Percentiles rank a stretch among this genome's conserved stretches.
Evolutionary conservation across 805 yeast species (phyloP).

Genomic region (Teunomyces aglyptinius): DNA sequence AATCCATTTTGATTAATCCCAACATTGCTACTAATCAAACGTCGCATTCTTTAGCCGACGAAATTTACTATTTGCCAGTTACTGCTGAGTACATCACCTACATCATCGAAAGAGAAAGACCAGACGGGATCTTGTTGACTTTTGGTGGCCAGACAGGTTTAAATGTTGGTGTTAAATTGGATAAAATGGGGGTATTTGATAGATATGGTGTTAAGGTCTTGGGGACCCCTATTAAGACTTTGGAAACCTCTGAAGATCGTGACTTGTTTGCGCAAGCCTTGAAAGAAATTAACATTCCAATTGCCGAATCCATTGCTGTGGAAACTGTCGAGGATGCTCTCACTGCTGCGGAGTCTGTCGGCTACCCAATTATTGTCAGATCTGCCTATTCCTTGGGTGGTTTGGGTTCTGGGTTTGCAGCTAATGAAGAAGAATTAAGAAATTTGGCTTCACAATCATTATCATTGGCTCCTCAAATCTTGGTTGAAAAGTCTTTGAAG

Average conservation of each 20-base stretch:
- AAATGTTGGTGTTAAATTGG: constrained; percentile 92
- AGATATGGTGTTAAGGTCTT: constrained; percentile 89
- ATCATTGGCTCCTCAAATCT: constrained; percentile 88
- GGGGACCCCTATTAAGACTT: constrained; percentile 95
- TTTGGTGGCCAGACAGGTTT: constrained; percentile 99
- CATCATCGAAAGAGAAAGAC: constrained; percentile 92
- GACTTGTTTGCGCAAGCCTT: constrained; percentile 93
- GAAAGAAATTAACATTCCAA: constrained; percentile 92
- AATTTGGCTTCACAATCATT: constrained; percentile 88
- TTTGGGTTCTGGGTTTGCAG: constrained; percentile 95
- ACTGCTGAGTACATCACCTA: constrained; percentile 95
- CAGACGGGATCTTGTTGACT: constrained; percentile 93
- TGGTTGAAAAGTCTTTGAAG: constrained; percentile 94
- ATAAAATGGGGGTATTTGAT: constrained; percentile 90
- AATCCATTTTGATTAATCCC: constrained; percentile 86
- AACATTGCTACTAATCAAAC: constrained; percentile 97
- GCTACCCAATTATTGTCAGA: constrained; percentile 95
- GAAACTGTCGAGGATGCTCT: constrained; percentile 91
- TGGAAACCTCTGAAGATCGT: constrained; percentile 97
- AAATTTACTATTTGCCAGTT: constrained; percentile 92
- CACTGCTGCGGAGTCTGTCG: constrained; percentile 81
- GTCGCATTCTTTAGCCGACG: constrained; percentile 92
- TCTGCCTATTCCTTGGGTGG: constrained; percentile 98
- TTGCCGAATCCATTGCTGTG: constrained; percentile 95
- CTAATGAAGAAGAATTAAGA: constrained; percentile 74